Evolutionary conservation across 306 rosid species (phyloP), one percentile per base, ranked within the genome.

Genomic region (barrel medic (Medicago truncatula)): DNA sequence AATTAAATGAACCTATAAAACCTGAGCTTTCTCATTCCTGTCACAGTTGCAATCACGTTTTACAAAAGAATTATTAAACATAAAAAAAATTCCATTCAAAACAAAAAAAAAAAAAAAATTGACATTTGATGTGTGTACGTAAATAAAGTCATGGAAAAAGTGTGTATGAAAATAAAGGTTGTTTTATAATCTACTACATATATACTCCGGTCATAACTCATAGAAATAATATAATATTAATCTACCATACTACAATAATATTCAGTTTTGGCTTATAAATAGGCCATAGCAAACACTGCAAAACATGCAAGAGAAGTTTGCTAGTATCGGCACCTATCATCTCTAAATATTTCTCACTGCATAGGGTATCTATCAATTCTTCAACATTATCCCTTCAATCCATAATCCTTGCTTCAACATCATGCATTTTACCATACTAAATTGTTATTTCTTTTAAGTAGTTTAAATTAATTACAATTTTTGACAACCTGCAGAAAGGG

Each of bases 401-500:
- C 6, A 46, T 46, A 12, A 18, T 3, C 7, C 10, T 61, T 60
- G 1, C 69, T 63, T 63, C 69, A 61, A 61, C 16, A 63, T 63
- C 61, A 70, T 70, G 28, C 43, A 46, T 60, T 47, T 60, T 28
- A 76, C 28, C 16, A 71, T 74, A 4, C 6, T 25, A 44, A 57
- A 17, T 60, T 59, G 17, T 50, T 75, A 0, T 21, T n/a, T 34
- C 17, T 39, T 39, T 9, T 41, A 41, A 66, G 8, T 40, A 2
- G 10, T 17, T 75, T 17, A 25, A 43, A 31, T 64, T 64, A n/a
- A 43, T 38, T 31, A 46, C 76, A 28, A 8, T 8, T 74, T 68
- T 82, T 58, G 49, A 44, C 38, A 53, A 76, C 61, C 38, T 80
- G 76, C 86, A 84, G 76, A 80, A 69, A 75, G 20, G 44, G 46